phyloP scores from a whole-genome alignment of 2,329 filamentous ascomycete genomes.

The Scedosporium apiospermum region DNA sequence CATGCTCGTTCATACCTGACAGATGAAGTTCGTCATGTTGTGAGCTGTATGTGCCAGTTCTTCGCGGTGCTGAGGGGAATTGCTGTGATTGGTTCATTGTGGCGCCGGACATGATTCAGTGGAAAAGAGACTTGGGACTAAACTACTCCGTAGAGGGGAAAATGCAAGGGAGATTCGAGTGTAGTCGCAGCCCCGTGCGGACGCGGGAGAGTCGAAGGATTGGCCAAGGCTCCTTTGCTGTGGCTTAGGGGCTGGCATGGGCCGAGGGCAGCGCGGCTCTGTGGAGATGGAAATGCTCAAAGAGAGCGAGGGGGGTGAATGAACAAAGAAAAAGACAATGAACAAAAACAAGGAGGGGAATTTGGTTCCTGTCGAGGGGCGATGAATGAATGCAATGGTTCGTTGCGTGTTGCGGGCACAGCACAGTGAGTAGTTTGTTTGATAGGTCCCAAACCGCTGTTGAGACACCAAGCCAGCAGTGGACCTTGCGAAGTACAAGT shows the following conservation, averaged over 20 bases:
- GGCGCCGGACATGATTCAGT: not conserved
- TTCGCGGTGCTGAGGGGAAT: slow-evolving; percentile 20
- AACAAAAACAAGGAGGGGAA: not conserved
- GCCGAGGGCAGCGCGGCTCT: too few relatives aligned
- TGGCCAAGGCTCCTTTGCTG: not conserved
- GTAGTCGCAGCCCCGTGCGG: not conserved
- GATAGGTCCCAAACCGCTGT: too few relatives aligned
- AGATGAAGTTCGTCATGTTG: slow-evolving; percentile 47
- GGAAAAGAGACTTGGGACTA: not conserved
- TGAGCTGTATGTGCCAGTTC: slow-evolving; percentile 12
- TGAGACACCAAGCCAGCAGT: too few relatives aligned
- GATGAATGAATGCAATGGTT: not conserved
- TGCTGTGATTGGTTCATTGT: slow-evolving; percentile 32
- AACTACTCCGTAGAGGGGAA: not conserved
- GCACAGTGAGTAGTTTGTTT: too few relatives aligned
- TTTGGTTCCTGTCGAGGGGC: not conserved
- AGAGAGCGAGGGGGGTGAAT: not conserved
- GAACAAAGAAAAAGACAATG: not conserved
- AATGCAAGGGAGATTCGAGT: not conserved
- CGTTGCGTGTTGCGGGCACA: too few relatives aligned
- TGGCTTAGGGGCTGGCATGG: not conserved
- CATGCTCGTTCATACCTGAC: slow-evolving; percentile 33
- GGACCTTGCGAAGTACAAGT: too few relatives aligned
- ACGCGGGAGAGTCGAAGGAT: not conserved
- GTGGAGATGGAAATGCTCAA: not conserved